Base-by-base conservation (phyloP, 1,284 basidiomycete species). In the Ceratorhiza oryzae-sativae region DNA sequence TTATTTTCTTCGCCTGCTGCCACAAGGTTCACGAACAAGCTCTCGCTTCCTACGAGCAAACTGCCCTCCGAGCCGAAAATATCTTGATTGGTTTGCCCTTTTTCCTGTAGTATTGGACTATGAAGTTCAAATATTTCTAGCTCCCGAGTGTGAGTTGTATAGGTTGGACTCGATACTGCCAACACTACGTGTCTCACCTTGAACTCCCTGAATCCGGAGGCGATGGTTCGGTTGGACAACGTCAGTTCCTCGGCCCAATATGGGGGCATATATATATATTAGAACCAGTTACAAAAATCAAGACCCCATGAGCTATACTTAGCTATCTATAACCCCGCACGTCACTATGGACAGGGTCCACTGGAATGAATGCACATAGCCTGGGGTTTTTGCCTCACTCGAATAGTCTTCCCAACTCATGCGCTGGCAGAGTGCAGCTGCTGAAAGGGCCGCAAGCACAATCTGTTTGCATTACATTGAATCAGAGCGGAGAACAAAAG, bases 1-100 rank as follows among this genome's bases (percentile, higher is more conserved):
- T 25, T 18, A 13, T 48, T 48, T 39, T 49, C 42, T 20, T 65
- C 46, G 61, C 46, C 46, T 51, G 61, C 61, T 8, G 61, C 6
- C 25, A 65, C 30, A 15, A 65, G 45, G 32, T 65, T 65, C 51
- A 55, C 55, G 49, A 67, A 55, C 27, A 67, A 20, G 23, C 27
- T 67, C 18, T 67, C 63, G 42, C 49, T 42, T 18, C 32, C 6
- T 5, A 39, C 20, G 2, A 53, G n/a, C 46, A 20, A 13, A 32
- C 32, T 53, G n/a, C 41, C 48, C 10, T 48, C 20, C 6, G 46
- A 25, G 13, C 53, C 53, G 53, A 36, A 18, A 34, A 51, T 18
- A 20, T 51, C 20, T 20, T 41, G 62, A n/a, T 36, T 12, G 3
- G 32, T 34, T 25, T 65, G 10, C 48, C 30, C 4, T 36, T 10